Evolutionary conservation across 176 grass and related monocot species (phyloP), one percentile per base, ranked within the genome.

Genomic region (barley (Hordeum vulgare)): DNA sequence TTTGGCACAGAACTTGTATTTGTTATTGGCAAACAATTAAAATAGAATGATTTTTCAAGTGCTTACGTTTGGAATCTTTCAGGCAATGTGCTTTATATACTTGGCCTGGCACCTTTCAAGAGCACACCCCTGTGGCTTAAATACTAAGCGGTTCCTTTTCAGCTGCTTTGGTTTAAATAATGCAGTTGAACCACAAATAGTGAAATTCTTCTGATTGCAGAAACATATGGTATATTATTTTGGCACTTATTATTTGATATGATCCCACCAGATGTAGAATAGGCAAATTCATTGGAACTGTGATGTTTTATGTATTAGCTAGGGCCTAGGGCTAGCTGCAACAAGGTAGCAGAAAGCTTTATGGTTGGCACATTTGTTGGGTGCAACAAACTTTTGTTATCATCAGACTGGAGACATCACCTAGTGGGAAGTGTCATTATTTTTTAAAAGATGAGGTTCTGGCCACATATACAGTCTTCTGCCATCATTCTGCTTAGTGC

Each of bases 31-130:
- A 58, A 83, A 82, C 36, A 74, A 79, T 74, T 56, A 63, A 49
- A 68, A 86, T n/a, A 37, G 35, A 24, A 60, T 58, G 21, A 7
- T 82, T 57, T 17, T 21, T 64, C 3, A 59, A 86, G 79, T 83
- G 66, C 66, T 90, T 86, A 61, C 18, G 67, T 79, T 60, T 35
- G 28, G 74, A 83, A 86, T 90, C 74, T 86, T 74, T 27, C 79
- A 66, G 34, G 47, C 26, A 54, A 37, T 74, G 58, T 78, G 35
- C 65, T 85, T 86, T 82, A 59, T 23, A 56, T 83, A 75, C 13
- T 85, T 35, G 11, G 28, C 28, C 60, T 84, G 66, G 15, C 42
- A 79, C 58, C 74, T 83, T 86, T 86, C 8, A 40, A 66, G 33
- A 36, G 31, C 56, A 26, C 20, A 58, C 24, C 76, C 65, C 31